Base-by-base conservation (phyloP, 192 early-diverging fungal species). In the Spizellomyces punctatus region DNA sequence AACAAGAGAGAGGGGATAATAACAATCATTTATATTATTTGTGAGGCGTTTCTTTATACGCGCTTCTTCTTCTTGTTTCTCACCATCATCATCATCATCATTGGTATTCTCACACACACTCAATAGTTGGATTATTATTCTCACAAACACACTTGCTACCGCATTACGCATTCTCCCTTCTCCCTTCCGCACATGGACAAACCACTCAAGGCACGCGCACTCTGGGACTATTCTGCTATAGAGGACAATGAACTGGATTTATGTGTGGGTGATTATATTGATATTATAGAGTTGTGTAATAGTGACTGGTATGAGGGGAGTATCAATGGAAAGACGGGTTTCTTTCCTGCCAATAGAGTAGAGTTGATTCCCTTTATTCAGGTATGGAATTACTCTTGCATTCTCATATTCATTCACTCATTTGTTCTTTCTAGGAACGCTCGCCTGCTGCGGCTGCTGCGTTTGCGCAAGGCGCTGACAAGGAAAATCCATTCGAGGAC, bases 221-320 rank as follows among this genome's bases (percentile, higher is more conserved):
- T 81, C 19, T 83, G 82, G 82, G 72, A 63, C 46, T 83, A 83
- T 55, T 41, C 19, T 6, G 82, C 82, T n/a, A 71, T 81, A 44
- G 82, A 83, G 74, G 84, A 83, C 71, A 86, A 86, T 69, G 85
- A 86, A 56, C 63, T 86, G 19, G 77, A 78, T 10, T 83, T 86
- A 44, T 27, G 19, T 16, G 75, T 75, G 12, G 82, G 81, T 43
- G 82, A 82, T 49, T 8, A 68, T 41, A 69, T 86, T 42, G 46
- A 66, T 12, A 58, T 84, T 14, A 36, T 78, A 10, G 85, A 84
- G 10, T 64, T 77, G 14, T 86, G 82, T 63, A 86, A 86, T 71
- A 60, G 76, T 42, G 85, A 86, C 76, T 86, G 85, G 85, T 86
- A 72, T 71, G 78, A 82, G 61, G 85, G 82, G 16, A 69, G 21